These are phyloP conservation scores for Coniochaeta sp. DNA, from an alignment of 2,329 filamentous ascomycete genomes.

Conservation along the genomic window DNA sequence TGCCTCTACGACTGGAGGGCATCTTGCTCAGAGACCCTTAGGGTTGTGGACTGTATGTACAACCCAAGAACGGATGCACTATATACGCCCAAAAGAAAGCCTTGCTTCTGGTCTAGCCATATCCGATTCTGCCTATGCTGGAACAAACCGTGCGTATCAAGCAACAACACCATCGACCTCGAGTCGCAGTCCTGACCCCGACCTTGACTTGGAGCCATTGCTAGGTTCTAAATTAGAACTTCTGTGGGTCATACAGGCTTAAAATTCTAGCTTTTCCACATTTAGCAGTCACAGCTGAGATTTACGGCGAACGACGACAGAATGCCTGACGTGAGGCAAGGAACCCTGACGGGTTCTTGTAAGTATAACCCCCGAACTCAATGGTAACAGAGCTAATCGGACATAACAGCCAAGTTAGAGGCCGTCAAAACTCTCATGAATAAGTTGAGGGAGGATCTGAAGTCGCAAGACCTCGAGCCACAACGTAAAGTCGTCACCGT, in stretches of 20 bases:
- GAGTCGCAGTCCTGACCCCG: too few relatives aligned
- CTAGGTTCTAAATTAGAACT: background rate
- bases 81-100: too few relatives aligned
- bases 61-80: too few relatives aligned
- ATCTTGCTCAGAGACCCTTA: too few relatives aligned
- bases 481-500: conserved; percentile 41
- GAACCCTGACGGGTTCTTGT: conserved; percentile 34
- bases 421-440: conserved; percentile 60
- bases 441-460: conserved; percentile 54
- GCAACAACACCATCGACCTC: background rate
- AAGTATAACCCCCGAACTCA: conserved; percentile 13
- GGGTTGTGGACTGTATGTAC: too few relatives aligned
- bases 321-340: conserved; percentile 12
- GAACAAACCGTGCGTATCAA: background rate
- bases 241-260: background rate
- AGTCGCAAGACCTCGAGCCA: conserved; percentile 48
- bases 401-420: conserved; percentile 53
- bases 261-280: background rate
- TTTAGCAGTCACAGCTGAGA: background rate
- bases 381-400: background rate
- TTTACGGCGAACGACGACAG: background rate
- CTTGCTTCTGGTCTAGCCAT: too few relatives aligned
- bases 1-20: too few relatives aligned
- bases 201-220: too few relatives aligned
- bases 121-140: background rate